Evolutionary conservation across 139 green algal species (phyloP).

Genomic region (Mesotaenium endlicherianum): DNA sequence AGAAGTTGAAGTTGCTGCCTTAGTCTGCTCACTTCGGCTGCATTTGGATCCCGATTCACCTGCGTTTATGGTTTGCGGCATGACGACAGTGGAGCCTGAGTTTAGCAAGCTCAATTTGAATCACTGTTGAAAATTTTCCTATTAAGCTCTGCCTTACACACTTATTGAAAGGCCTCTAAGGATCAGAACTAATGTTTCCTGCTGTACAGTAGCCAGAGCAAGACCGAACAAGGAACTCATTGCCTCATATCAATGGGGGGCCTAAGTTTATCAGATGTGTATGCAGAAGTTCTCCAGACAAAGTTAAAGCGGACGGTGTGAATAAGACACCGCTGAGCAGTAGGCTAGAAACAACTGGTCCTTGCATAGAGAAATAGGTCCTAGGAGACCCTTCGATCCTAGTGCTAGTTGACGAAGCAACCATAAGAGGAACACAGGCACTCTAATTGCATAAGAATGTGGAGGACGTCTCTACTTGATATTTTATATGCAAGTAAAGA

Average conservation of each 20-base stretch:
- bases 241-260: too few species aligned
- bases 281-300: too few species aligned
- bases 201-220: background rate
- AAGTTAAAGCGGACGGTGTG: background rate
- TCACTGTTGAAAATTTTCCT: too few species aligned
- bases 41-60: background rate
- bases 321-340: background rate
- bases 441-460: background rate
- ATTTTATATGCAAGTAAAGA: background rate
- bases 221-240: background rate
- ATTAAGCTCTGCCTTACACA: too few species aligned
- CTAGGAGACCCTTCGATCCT: background rate
- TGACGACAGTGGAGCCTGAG: background rate
- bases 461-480: too few species aligned
- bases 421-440: background rate
- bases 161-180: background rate
- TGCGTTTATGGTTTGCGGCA: too few species aligned
- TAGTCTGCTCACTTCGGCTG: conserved; percentile 52
- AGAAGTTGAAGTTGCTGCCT: conserved; percentile 66
- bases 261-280: too few species aligned
- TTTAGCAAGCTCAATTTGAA: background rate
- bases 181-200: background rate
- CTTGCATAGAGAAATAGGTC: background rate
- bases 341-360: background rate
- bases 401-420: background rate